Evolutionary conservation across 495 filamentous ascomycete genomes (phyloP), one percentile per base, ranked within the genome.

Genomic region (Rostrohypoxylon terebratum): DNA sequence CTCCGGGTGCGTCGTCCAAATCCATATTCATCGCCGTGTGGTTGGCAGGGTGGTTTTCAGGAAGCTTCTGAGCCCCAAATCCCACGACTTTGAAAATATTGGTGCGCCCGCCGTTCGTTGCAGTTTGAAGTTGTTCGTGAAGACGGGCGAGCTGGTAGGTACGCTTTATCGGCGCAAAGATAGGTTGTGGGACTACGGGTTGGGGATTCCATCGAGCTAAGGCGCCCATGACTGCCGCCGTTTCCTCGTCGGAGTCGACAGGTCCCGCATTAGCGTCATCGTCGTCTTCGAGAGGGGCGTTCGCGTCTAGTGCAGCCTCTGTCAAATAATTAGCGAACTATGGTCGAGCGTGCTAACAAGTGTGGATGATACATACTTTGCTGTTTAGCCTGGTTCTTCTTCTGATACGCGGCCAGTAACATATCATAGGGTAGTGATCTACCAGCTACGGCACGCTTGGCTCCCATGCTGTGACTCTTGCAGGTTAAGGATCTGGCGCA

Each of bases 371-470:
- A 48, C 87, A 71, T 87, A 94, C 92, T 96, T 78, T 98, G 95
- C 82, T 96, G 92, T 74, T 96, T 95, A 11, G 96, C 96, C 81
- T 98, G 96, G 78, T 98, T 99, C 85, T 97, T 97, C 86, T 98
- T 98, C 83, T 99, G 96, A 79, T 99, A 98, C 16, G 93, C 92
- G 31, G 92, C 89, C 21, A 99, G 87, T 25, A 99, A 83, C 88
- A 96, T 94, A 79, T 98, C 95, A 77, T 99, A 99, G 1, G 96
- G 96, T 57, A 97, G 83, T 38, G 92, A 95, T 33, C 96, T 86
- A 4, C 96, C 96, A 13, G 94, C 91, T 3, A 99, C 96, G 0
- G 90, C 89, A 71, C 96, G 88, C 81, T 99, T 99, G 6, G 96
- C 91, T 10, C 96, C 94, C 96, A 99, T 98, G 34, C 89, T 91